A percentile compares a stretch with the other conserved stretches of the same genome.
phyloP scores from a whole-genome alignment of 805 yeast genomes.

The Wickerhamiella azyma region DNA sequence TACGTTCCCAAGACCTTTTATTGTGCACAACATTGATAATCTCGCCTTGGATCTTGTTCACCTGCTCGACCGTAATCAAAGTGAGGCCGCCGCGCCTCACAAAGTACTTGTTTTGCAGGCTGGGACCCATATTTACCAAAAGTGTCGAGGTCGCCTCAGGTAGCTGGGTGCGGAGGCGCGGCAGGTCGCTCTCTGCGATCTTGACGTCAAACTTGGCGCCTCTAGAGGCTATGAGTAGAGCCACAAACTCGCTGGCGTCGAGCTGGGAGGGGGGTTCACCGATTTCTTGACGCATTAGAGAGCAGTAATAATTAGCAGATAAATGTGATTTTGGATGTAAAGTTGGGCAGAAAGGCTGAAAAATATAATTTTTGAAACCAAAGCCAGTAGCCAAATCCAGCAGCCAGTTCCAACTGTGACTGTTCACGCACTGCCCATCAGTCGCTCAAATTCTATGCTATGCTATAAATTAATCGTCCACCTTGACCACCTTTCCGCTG shows the following conservation, averaged over 20 bases:
- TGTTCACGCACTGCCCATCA: too few species aligned
- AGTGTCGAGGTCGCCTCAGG: slow-evolving; percentile 11
- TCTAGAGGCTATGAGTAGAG: slow-evolving; percentile 20
- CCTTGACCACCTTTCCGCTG: slow-evolving; percentile 32
- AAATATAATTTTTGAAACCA: too few species aligned
- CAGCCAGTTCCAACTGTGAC: too few species aligned
- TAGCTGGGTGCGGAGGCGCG: slow-evolving; percentile 7
- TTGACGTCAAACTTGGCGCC: slow-evolving; percentile 25
- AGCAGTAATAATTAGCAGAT: not conserved
- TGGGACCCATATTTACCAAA: slow-evolving; percentile 24
- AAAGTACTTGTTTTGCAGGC: slow-evolving; percentile 25
- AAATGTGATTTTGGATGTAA: too few species aligned
- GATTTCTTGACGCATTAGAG: slow-evolving; percentile 10
- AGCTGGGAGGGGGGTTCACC: slow-evolving; percentile 23
- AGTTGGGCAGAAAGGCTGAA: too few species aligned
- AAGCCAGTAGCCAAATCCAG: too few species aligned
- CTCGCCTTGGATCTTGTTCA: slow-evolving; percentile 23
- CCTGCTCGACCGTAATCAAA: slow-evolving; percentile 18
- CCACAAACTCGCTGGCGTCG: slow-evolving; percentile 22
- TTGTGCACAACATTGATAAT: slow-evolving; percentile 25
- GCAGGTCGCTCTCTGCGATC: slow-evolving; percentile 18
- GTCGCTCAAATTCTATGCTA: not conserved
- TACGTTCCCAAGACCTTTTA: slow-evolving; percentile 24
- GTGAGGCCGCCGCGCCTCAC: slow-evolving; percentile 27
- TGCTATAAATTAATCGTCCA: not conserved